phyloP scores from a whole-genome alignment of 805 yeast species.

The Ogataea naganishii region DNA sequence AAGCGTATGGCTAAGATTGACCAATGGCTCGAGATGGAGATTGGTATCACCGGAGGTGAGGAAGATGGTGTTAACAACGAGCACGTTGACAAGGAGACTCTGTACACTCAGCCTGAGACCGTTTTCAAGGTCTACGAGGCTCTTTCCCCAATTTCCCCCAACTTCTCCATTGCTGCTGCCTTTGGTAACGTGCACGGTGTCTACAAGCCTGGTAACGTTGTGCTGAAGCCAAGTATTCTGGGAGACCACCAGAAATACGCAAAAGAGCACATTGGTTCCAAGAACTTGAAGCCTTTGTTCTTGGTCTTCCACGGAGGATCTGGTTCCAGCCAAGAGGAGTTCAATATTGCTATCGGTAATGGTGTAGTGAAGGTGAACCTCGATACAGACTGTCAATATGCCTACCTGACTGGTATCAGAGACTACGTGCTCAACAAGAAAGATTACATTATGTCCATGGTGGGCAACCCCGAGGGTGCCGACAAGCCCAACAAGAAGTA shows the following conservation, averaged over 20 bases:
- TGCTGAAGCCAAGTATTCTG: slow-evolving; percentile 82
- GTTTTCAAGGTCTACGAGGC: slow-evolving; percentile 89
- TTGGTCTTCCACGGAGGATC: slow-evolving; percentile 99
- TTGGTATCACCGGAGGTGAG: slow-evolving; percentile 99
- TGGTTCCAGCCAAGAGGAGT: slow-evolving; percentile 90
- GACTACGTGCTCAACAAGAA: slow-evolving; percentile 94
- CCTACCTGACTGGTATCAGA: slow-evolving; percentile 94
- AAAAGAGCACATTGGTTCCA: slow-evolving; percentile 46
- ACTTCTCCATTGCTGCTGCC: slow-evolving; percentile 99
- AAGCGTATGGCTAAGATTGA: slow-evolving; percentile 85
- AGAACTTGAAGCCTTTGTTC: slow-evolving; percentile 66
- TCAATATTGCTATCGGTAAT: slow-evolving; percentile 78
- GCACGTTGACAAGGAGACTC: slow-evolving; percentile 73
- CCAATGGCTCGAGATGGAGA: slow-evolving; percentile 99
- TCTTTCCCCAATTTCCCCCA: slow-evolving; percentile 82
- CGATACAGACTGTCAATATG: slow-evolving; percentile 98
- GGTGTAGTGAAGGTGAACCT: slow-evolving; percentile 99
- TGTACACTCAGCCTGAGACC: slow-evolving; percentile 94
- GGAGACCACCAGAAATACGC: slow-evolving; percentile 95
- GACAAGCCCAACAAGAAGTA: slow-evolving; percentile 99
- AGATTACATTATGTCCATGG: slow-evolving; percentile 82
- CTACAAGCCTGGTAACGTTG: slow-evolving; percentile 98
- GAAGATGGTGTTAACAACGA: slow-evolving; percentile 99
- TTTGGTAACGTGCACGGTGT: slow-evolving; percentile 99
- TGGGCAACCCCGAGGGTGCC: slow-evolving; percentile 99